Percentiles rank a stretch among this genome's conserved stretches.
Conservation (phyloP, 2,329 filamentous ascomycete genomes). For the Fusarium sp. region DNA sequence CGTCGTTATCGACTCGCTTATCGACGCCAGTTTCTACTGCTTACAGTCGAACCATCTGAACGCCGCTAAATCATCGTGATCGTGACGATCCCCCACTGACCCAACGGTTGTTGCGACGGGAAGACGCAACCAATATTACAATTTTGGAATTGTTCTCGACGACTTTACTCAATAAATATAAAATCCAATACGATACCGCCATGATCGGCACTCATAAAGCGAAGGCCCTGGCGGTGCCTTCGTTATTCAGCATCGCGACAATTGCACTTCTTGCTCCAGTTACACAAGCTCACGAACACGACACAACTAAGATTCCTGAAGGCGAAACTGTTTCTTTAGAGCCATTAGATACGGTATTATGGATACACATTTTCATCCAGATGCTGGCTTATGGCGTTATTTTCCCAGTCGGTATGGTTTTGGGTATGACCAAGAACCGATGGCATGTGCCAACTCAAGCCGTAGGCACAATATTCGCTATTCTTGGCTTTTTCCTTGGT, state of each 20-base stretch:
- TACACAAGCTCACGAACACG: conserved; percentile 59
- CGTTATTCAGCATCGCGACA: conserved; percentile 31
- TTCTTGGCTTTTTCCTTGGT: conserved; percentile 89
- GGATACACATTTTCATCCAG: conserved; percentile 93
- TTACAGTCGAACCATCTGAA: conserved; percentile 12
- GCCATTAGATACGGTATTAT: conserved; percentile 85
- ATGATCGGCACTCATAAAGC: conserved; percentile 39
- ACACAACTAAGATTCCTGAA: conserved; percentile 69
- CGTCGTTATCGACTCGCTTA: conserved; percentile 28
- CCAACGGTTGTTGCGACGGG: conserved; percentile 4
- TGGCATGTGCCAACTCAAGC: conserved; percentile 95
- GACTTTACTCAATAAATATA: background rate
- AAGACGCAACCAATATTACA: background rate
- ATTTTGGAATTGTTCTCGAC: background rate
- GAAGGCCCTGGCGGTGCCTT: conserved; percentile 32
- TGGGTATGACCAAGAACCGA: conserved; percentile 88
- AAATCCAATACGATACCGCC: background rate
- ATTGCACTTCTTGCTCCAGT: conserved; percentile 42
- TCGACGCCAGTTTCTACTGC: conserved; percentile 15
- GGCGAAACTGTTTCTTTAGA: conserved; percentile 77
- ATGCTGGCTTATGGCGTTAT: conserved; percentile 89
- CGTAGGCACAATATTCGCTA: conserved; percentile 77
- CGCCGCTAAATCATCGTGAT: conserved; percentile 26
- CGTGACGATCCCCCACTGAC: conserved; percentile 35
- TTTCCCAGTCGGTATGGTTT: conserved; percentile 94